A percentile compares a stretch with the other conserved stretches of the same genome.
Evolutionary conservation across 2,329 filamentous ascomycete species (phyloP).

Genomic region (Cryphonectria japonica): DNA sequence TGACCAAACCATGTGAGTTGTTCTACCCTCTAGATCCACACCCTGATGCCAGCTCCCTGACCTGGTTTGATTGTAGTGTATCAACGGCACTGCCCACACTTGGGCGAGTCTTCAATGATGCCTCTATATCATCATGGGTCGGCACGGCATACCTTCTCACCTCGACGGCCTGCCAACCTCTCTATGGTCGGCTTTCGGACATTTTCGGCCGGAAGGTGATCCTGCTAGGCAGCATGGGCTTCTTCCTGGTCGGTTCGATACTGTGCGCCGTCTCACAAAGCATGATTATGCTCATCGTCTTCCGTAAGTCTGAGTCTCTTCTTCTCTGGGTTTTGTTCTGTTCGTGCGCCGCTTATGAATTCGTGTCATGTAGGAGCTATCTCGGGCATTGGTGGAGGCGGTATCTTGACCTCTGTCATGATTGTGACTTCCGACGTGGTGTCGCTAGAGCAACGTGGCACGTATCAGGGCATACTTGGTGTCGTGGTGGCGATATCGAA

Average conservation of each 20-base stretch:
- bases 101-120: conserved; percentile 16
- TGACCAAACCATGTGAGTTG: conserved; percentile 14
- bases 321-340: neutral
- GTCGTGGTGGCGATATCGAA: conserved; percentile 27
- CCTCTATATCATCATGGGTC: conserved; percentile 48
- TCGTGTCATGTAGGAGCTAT: conserved; percentile 19
- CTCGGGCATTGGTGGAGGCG: conserved; percentile 28
- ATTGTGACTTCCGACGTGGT: conserved; percentile 30
- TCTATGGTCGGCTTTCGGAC: conserved; percentile 64
- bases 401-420: conserved; percentile 27
- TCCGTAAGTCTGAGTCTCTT: conserved; percentile 18
- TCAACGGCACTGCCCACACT: conserved; percentile 16
- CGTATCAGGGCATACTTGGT: conserved; percentile 29
- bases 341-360: neutral
- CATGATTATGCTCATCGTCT: conserved; percentile 29
- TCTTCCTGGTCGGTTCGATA: conserved; percentile 30
- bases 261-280: conserved; percentile 27
- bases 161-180: conserved; percentile 64
- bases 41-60: neutral
- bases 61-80: neutral
- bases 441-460: conserved; percentile 28
- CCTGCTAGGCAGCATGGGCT: conserved; percentile 18
- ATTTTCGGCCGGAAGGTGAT: conserved; percentile 56
- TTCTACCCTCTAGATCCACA: too few relatives aligned
- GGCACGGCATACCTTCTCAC: conserved; percentile 56